Evolutionary conservation across 2,329 filamentous ascomycete genomes (phyloP).

Genomic region (Penicillium sp.): DNA sequence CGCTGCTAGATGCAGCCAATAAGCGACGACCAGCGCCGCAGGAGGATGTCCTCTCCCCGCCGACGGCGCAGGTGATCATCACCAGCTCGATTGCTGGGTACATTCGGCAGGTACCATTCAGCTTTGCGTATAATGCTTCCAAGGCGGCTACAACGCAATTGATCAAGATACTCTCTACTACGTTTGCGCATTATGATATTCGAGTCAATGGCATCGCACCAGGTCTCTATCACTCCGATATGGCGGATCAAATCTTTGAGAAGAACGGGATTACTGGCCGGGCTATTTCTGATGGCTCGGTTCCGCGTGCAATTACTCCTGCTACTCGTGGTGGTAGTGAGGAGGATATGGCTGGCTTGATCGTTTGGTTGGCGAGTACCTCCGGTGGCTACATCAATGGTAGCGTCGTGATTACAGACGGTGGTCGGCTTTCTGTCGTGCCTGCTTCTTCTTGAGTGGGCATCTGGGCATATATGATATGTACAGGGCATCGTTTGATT

Average conservation of each 20-base stretch:
- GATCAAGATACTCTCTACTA: conserved; percentile 49
- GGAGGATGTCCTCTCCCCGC: conserved; percentile 30
- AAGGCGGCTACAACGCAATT: conserved; percentile 50
- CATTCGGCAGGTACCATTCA: conserved; percentile 35
- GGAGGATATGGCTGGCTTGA: conserved; percentile 61
- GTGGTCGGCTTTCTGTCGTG: conserved; percentile 56
- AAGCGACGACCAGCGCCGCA: conserved; percentile 34
- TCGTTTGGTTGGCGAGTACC: conserved; percentile 62
- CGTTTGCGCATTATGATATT: conserved; percentile 41
- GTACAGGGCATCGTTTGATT: background rate
- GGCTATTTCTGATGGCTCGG: conserved; percentile 39
- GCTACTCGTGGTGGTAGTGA: conserved; percentile 58
- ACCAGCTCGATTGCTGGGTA: conserved; percentile 49
- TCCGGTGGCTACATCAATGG: conserved; percentile 66
- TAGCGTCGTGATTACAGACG: conserved; percentile 59
- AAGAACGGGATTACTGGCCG: conserved; percentile 35
- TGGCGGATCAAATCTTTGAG: conserved; percentile 52
- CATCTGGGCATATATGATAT: background rate
- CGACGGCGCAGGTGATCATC: conserved; percentile 46
- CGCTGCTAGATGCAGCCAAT: conserved; percentile 44
- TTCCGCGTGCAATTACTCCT: conserved; percentile 50
- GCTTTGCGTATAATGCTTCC: conserved; percentile 45
- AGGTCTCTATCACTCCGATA: conserved; percentile 58
- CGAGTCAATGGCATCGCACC: conserved; percentile 51
- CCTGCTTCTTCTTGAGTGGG: conserved; percentile 51